Base-by-base conservation (phyloP, 2,329 filamentous ascomycete species). In the Pezicula rhizophila region DNA sequence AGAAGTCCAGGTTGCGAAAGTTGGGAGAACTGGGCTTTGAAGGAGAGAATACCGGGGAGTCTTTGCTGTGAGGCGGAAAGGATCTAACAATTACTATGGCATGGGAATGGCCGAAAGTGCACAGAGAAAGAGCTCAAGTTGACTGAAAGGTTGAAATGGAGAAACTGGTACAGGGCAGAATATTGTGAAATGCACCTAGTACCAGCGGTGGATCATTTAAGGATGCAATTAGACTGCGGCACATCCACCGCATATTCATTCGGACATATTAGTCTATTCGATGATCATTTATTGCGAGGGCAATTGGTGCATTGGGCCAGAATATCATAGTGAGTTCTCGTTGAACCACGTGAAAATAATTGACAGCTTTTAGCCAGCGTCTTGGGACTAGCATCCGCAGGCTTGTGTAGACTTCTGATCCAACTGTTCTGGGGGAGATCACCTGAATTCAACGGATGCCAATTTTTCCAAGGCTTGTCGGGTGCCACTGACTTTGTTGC, bases 1-100 rank as follows among this genome's bases (percentile, higher is more conserved):
- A 96, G 57, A 93, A 89, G 74, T 74, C 74, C 49, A 79, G 83
- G 63, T 66, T 85, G 53, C 81, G 78, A 72, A 87, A 87, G 70
- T 72, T 95, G 51, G 79, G 83, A 15, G 82, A 79, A 37, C 75
- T 93, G 42, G 92, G 92, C 1, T 96, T 96, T 61, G 91, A 96
- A 69, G 87, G 87, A 25, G 90, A 96, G 71, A 87, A 85, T 57
- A 74, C 82, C 50, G 88, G 85, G 14, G 89, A 93, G 66, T 77
- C 86, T 35, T 67, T 92, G 31, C 75, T 88, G 58, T 89, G 70
- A 75, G 55, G 35, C 39, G 47, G 44, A 28, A 26, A 23, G 48
- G 31, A 45, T 45, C 41, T 42, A 17, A 20, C n/a, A 18, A 44
- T 43, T 44, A 50, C 35, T 14, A 38, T 31, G 28, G 28, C 28